Conservation (phyloP, 331 rosid genomes). For the Acacia concinna region DNA sequence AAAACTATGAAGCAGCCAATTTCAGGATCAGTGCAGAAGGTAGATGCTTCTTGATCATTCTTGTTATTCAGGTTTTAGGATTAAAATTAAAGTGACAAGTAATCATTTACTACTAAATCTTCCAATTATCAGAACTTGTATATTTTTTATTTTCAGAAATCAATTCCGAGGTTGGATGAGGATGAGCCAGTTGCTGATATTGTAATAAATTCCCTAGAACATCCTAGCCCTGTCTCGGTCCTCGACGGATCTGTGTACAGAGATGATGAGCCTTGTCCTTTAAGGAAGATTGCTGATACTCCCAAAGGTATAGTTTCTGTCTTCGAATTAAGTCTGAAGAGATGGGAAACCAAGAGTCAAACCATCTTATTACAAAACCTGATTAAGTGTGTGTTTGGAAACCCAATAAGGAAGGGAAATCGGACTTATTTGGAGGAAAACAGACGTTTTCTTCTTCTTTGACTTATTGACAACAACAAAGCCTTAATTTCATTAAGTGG, state of each 20-base stretch:
- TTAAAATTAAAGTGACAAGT: background rate
- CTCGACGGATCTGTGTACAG: conserved; percentile 61
- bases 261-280: conserved; percentile 59
- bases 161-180: conserved; percentile 45
- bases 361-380: conserved; percentile 7
- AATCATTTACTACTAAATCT: background rate
- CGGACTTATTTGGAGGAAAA: too few relatives aligned
- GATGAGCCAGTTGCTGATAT: conserved; percentile 56
- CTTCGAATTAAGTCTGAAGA: conserved; percentile 6
- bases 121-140: background rate
- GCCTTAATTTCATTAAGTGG: too few relatives aligned
- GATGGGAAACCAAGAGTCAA: background rate
- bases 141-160: conserved; percentile 43
- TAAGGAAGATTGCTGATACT: conserved; percentile 47
- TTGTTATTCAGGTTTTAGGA: conserved; percentile 14
- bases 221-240: conserved; percentile 72
- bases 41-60: conserved; percentile 27
- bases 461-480: too few relatives aligned
- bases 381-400: too few relatives aligned
- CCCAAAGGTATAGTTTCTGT: conserved; percentile 50
- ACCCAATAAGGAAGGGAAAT: too few relatives aligned
- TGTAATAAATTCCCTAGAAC: conserved; percentile 52
- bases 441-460: too few relatives aligned
- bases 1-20: conserved; percentile 42
- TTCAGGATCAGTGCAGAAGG: conserved; percentile 52